Evolutionary conservation across 768 basidiomycete genomes (phyloP).

Genomic region (Trichaptum fuscoviolaceum): DNA sequence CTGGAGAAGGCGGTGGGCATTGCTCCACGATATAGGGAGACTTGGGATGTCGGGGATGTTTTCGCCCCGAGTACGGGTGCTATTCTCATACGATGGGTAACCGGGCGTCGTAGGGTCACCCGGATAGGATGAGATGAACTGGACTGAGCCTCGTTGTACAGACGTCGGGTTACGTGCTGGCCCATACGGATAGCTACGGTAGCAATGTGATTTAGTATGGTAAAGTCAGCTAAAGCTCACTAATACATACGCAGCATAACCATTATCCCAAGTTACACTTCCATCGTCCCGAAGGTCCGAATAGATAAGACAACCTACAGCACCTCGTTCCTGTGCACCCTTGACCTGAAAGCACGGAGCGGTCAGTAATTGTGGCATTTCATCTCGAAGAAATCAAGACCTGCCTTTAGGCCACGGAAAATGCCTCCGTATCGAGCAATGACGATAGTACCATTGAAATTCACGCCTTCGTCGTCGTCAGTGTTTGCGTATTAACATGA

Average conservation of each 20-base stretch:
- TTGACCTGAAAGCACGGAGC: conserved; percentile 46
- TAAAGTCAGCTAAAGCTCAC: background rate
- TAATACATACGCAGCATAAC: conserved; percentile 48
- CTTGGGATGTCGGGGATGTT: conserved; percentile 78
- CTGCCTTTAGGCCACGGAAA: conserved; percentile 83
- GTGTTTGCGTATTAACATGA: background rate
- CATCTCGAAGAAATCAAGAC: conserved; percentile 8
- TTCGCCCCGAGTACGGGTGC: conserved; percentile 51
- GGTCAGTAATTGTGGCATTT: conserved; percentile 5
- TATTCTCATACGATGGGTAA: conserved; percentile 79
- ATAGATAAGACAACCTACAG: conserved; percentile 74
- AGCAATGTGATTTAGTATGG: conserved; percentile 3
- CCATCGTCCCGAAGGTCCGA: conserved; percentile 86
- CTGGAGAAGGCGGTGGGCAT: conserved; percentile 58
- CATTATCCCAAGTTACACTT: conserved; percentile 67
- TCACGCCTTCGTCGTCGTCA: conserved; percentile 42
- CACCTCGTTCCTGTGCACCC: conserved; percentile 79
- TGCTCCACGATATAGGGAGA: conserved; percentile 85
- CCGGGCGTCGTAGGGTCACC: conserved; percentile 73
- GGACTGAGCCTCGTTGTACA: conserved; percentile 83
- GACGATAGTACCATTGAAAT: conserved; percentile 74
- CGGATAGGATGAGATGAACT: conserved; percentile 55
- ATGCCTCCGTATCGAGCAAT: conserved; percentile 70
- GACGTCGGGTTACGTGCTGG: conserved; percentile 83
- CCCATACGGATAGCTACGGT: conserved; percentile 63